Conservation (phyloP, 495 filamentous ascomycete genomes). For the Hypomontagnella submonticulosa region DNA sequence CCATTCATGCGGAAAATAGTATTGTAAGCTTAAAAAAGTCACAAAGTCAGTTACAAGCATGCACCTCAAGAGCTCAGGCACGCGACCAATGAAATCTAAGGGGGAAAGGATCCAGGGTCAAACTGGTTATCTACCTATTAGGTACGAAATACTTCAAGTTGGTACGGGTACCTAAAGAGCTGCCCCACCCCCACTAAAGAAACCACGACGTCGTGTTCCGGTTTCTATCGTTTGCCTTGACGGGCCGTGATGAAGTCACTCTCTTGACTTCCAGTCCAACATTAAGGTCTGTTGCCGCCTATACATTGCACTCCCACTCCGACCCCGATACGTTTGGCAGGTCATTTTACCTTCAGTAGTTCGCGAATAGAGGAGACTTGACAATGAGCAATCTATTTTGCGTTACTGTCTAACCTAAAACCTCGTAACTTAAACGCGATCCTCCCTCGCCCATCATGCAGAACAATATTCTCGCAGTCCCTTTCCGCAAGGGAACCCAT, state of each 20-base stretch:
- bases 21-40: too few species aligned
- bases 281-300: neutral
- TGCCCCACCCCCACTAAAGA: slow-evolving; percentile 40
- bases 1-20: too few species aligned
- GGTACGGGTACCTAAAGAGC: neutral
- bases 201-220: slow-evolving; percentile 11
- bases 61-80: too few species aligned
- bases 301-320: neutral
- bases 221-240: slow-evolving; percentile 12
- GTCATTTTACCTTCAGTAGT: neutral
- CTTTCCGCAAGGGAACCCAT: slow-evolving; percentile 85
- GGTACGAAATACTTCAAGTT: slow-evolving; percentile 4
- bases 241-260: slow-evolving; percentile 34
- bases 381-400: too few species aligned
- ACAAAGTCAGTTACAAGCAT: too few species aligned
- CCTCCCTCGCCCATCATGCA: slow-evolving; percentile 38
- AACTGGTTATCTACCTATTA: neutral
- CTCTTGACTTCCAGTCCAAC: neutral
- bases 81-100: neutral
- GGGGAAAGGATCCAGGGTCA: neutral
- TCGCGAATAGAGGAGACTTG: too few species aligned
- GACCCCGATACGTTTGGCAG: neutral
- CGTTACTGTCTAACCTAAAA: neutral
- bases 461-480: slow-evolving; percentile 68
- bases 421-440: neutral